These are phyloP conservation scores for Aspergillus luchuensis DNA, from an alignment of 2,329 filamentous ascomycete species.

Conservation along the genomic window DNA sequence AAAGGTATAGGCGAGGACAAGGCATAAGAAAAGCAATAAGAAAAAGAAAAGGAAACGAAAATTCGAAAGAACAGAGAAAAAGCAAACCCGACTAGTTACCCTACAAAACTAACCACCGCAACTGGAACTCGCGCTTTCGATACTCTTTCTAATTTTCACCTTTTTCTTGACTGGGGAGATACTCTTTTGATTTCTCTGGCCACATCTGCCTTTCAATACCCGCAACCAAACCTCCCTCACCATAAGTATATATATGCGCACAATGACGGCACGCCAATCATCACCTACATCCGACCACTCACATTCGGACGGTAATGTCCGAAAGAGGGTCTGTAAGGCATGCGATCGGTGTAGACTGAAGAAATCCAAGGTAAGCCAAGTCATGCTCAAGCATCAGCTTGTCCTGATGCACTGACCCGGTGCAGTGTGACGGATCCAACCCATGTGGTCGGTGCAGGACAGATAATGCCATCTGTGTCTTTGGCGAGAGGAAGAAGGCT, in stretches of 20 bases:
- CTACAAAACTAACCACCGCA: constrained; percentile 8
- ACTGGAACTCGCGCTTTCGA: not conserved
- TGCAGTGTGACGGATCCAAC: constrained; percentile 60
- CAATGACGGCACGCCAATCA: constrained; percentile 44
- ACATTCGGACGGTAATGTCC: constrained; percentile 50
- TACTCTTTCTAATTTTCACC: not conserved
- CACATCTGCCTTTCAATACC: constrained; percentile 16
- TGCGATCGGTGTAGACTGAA: constrained; percentile 67
- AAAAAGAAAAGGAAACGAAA: not conserved
- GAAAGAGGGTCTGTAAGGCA: constrained; percentile 67
- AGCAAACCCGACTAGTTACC: constrained; percentile 8
- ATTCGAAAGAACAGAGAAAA: constrained; percentile 9
- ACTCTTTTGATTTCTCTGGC: not conserved
- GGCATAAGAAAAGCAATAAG: constrained; percentile 8
- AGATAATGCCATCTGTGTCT: constrained; percentile 66
- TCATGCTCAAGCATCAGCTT: constrained; percentile 16
- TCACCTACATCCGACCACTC: constrained; percentile 43
- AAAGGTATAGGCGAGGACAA: constrained; percentile 14
- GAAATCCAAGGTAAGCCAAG: constrained; percentile 61
- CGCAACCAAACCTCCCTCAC: not conserved
- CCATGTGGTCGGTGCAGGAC: constrained; percentile 64
- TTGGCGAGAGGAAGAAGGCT: constrained; percentile 66
- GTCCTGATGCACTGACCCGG: constrained; percentile 28
- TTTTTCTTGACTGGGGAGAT: not conserved
- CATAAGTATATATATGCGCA: constrained; percentile 19